Conservation (phyloP, 2,329 filamentous ascomycete species). For the Magnaporthiopsis rhizophila region DNA sequence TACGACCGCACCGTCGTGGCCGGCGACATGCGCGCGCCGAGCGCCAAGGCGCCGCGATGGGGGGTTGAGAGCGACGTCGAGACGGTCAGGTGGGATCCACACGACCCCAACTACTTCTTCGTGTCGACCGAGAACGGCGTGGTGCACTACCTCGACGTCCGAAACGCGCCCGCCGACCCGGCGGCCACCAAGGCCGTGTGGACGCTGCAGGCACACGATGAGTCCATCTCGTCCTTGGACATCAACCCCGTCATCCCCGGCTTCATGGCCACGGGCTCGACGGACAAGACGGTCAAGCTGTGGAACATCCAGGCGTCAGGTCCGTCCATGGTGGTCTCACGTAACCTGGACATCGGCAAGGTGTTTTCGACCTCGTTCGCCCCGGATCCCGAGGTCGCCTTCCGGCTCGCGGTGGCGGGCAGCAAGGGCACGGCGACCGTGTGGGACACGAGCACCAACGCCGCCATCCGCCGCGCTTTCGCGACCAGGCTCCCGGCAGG, state of each 20-base stretch:
- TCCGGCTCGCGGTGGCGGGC: constrained; percentile 85
- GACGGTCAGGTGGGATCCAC: constrained; percentile 84
- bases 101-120: constrained; percentile 89
- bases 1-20: constrained; percentile 92
- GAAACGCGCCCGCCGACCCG: constrained; percentile 66
- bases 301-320: constrained; percentile 83
- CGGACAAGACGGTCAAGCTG: constrained; percentile 90
- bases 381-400: constrained; percentile 83
- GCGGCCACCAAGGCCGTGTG: constrained; percentile 77
- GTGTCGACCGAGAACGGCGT: constrained; percentile 88
- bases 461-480: constrained; percentile 76
- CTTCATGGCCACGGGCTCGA: constrained; percentile 87
- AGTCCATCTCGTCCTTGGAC: constrained; percentile 85
- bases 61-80: constrained; percentile 95
- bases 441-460: constrained; percentile 95
- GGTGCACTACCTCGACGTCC: constrained; percentile 85
- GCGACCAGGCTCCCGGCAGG: constrained; percentile 57
- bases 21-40: constrained; percentile 92
- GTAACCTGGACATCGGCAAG: constrained; percentile 89
- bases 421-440: constrained; percentile 90
- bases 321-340: constrained; percentile 82
- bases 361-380: constrained; percentile 89
- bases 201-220: constrained; percentile 92
- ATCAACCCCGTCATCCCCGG: constrained; percentile 85
- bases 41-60: constrained; percentile 75